Evolutionary conservation across 1,284 basidiomycete species (phyloP), one percentile per base, ranked within the genome.

Genomic region (Pseudozyma hubeiensis): DNA sequence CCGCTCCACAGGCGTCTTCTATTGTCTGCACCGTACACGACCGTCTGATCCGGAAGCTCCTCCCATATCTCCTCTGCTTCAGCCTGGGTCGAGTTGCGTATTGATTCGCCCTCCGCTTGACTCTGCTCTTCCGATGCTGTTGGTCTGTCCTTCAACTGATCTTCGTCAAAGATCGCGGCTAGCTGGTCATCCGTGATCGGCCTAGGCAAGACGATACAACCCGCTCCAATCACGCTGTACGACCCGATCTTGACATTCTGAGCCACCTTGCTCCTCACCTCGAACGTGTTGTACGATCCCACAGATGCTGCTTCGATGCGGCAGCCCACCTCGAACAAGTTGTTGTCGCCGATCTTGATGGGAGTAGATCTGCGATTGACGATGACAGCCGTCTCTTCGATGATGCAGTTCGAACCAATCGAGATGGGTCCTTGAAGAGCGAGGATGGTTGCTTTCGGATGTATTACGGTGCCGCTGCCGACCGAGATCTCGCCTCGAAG

Each of bases 301-400:
- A 97, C 88, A 5, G 89, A 88, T 0, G 91, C 90, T 11, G 89
- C 91, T 85, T 97, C 94, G 50, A 97, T 88, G 92, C 93, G 90
- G 84, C 91, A 93, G 10, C 91, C 92, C 51, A 96, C 93, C 86
- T 97, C 93, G 81, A 99, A 96, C 53, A 94, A 87, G 84, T 97
- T 98, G 62, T 91, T 89, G 81, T 95, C 90, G 11, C 96, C 96
- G 53, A 99, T 93, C 17, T 89, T 88, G 90, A 97, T 93, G n/a
- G 91, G 44, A 11, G 43, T 44, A 1, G 40, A 40, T 44, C 48
- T 49, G 88, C 91, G 88, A 84, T 97, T 96, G 60, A 95, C 90
- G 66, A 98, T 90, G 74, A 94, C 90, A 3, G 90, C 92, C 8
- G 89, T 88, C 84, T 98, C 96, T 81, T 98, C 96, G 55, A 99